Base-by-base conservation (phyloP, 805 yeast species). In the Kazachstania bromeliacearum region DNA sequence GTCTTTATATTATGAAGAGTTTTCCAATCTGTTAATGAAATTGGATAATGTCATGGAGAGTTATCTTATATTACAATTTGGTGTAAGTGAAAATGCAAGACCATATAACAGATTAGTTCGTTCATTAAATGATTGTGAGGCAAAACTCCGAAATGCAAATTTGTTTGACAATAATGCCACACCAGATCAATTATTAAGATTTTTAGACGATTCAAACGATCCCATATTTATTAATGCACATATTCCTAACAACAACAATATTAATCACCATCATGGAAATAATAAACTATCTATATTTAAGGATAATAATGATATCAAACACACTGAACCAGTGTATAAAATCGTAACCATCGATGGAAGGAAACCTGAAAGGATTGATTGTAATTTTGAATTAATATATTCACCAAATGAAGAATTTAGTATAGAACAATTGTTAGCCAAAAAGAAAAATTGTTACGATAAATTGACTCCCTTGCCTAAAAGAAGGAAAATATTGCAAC, bases 1-100 rank as follows among this genome's bases (percentile, higher is more conserved):
- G 34, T 75, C 95, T 0, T 48, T 75, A 14, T 87, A 71, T 53
- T 89, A 87, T 51, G 95, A 85, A 51, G 80, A 75, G 41, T 85
- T 82, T 60, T 84, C 94, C 1, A 65, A 68, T 2, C n/a, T 45
- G 12, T 37, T 56, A 15, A 35, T 39, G 15, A 43, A 44, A 13
- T 36, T 37, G 37, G 37, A 41, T 7, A 36, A 33, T 15, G 41
- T 32, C 25, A 31, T 34, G 20, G 47, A 49, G 18, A 48, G 57
- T 1, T 28, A 36, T 4, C 28, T 37, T 13, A 37, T 57, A 4
- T 20, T 56, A 26, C 19, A 39, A 7, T 29, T 37, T 24, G 62
- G 59, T 58, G 32, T 87, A 1, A 64, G 66, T 24, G 53, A 59
- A 3, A 57, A 64, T 12, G 95, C 96, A 2, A 65, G 85, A 46